These are phyloP conservation scores for Epichloe sylvatica DNA, from an alignment of 2,329 filamentous ascomycete genomes.

Conservation along the genomic window DNA sequence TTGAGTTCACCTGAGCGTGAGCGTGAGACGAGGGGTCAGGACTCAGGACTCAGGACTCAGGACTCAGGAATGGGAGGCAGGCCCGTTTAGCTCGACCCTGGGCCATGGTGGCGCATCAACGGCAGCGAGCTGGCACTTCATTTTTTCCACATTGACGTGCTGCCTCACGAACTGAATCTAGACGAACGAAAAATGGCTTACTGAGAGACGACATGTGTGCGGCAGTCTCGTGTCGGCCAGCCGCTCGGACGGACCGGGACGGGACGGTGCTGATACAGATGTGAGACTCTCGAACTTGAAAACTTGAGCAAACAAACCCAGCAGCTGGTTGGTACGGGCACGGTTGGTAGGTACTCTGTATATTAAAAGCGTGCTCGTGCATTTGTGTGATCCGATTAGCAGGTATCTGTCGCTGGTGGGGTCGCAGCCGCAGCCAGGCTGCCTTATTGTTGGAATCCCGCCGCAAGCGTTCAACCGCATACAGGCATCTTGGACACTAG, in stretches of 20 bases:
- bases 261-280: neutral
- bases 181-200: neutral
- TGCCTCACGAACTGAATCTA: neutral
- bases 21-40: neutral
- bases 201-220: constrained; percentile 5
- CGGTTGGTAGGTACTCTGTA: no score
- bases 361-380: no score
- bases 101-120: neutral
- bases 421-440: neutral
- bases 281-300: no score
- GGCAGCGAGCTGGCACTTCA: neutral
- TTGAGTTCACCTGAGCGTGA: no score
- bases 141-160: neutral
- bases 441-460: no score
- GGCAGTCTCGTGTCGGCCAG: neutral
- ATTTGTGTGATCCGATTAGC: no score
- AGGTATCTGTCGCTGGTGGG: no score
- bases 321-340: no score
- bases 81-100: neutral
- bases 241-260: neutral
- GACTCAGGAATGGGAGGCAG: neutral
- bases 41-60: neutral
- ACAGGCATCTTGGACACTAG: no score
- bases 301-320: no score
- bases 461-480: no score